Evolutionary conservation across 139 green algal species (phyloP), one percentile per base, ranked within the genome.

Genomic region (Haematococcus sp.): DNA sequence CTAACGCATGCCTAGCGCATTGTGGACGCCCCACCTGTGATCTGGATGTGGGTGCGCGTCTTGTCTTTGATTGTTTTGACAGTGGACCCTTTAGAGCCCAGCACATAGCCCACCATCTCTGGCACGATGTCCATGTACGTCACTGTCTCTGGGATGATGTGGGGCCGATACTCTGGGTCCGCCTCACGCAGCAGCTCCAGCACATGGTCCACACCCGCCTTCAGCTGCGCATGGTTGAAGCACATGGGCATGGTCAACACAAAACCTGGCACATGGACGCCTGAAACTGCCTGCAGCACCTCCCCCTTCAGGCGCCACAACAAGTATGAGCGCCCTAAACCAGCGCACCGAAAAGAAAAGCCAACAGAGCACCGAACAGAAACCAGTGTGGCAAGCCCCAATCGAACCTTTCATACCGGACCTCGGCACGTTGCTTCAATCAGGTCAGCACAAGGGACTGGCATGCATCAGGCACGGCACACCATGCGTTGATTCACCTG

Each of bases 71-170:
- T 17, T 7, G 44, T 63, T 44, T 72, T 72, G 15, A 72, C 66
- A 27, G 66, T 72, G 3, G 46, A 43, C 13, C 66, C 66, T 44
- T 46, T 72, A 25, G 66, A 61, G 7, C 66, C 66, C 11, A 72
- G 44, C 7, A 72, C 66, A 28, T 72, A 72, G 66, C 66, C 66
- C 11, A 72, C 34, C 66, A 72, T 72, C 66, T 72, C 66, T 46
- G 66, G 66, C 25, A 72, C 13, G 5, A 72, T 46, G 34, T 72
- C 66, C 11, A 72, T 49, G 66, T 51, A 72, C 2, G 66, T 61
- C 25, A 63, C 22, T 15, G 66, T 44, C 27, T 71, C n/a, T 2
- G 66, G 63, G 20, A 70, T 56, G 27, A 15, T 44, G 44, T 43
- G 27, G 66, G 23, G 40, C 44, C 44, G 27, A 1, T 72, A 16